A percentile compares a stretch with the other conserved stretches of the same genome.
Conservation (phyloP, 495 filamentous ascomycete genomes). For the Penicillium parvum region DNA sequence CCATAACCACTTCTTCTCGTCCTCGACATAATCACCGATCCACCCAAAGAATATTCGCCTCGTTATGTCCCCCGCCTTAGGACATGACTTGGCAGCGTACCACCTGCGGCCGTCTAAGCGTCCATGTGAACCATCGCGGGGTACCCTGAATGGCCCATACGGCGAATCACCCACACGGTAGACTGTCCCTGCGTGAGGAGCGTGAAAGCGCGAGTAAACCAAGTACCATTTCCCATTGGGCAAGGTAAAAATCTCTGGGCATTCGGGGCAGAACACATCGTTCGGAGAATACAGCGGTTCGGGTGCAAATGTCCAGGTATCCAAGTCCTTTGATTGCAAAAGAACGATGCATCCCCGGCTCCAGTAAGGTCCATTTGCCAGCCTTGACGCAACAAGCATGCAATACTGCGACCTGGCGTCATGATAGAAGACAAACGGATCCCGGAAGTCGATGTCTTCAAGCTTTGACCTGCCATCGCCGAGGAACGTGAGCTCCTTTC, state of each 20-base stretch:
- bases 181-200: background rate
- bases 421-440: background rate
- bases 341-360: background rate
- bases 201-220: background rate
- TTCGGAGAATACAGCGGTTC: background rate
- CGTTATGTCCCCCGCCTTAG: background rate
- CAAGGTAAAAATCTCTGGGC: background rate
- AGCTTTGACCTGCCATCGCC: background rate
- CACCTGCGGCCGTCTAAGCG: background rate
- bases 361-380: background rate
- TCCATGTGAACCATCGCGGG: background rate
- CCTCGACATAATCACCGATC: background rate
- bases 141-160: background rate
- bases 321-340: background rate
- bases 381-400: background rate
- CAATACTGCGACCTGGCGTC: background rate
- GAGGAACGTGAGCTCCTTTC: background rate
- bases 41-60: background rate
- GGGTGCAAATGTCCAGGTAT: background rate
- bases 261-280: background rate
- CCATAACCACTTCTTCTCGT: background rate
- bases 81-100: background rate
- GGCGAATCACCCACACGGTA: background rate
- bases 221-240: background rate
- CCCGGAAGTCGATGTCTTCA: background rate